A percentile compares a stretch with the other conserved stretches of the same genome.
Evolutionary conservation across 495 filamentous ascomycete species (phyloP).

Genomic region (Pyronema domesticum): DNA sequence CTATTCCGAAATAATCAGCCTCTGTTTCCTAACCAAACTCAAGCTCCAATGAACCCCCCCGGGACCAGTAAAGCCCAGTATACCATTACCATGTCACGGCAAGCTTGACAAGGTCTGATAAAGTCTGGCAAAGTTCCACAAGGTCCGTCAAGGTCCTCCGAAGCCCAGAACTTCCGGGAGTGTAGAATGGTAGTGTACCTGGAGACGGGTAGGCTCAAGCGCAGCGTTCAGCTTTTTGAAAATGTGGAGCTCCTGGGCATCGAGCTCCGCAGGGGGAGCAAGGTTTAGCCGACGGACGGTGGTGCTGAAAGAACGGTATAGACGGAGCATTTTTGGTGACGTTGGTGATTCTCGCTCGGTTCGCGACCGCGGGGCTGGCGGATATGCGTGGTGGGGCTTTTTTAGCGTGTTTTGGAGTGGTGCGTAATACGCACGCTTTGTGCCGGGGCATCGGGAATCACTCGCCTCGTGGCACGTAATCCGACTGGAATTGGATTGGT

Average conservation of each 20-base stretch:
- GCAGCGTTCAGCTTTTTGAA: conserved; percentile 31
- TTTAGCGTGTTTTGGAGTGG: too few species aligned
- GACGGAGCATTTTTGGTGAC: not conserved
- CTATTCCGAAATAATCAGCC: conserved; percentile 21
- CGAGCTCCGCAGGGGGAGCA: conserved; percentile 32
- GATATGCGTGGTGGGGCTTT: too few species aligned
- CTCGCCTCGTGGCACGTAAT: too few species aligned
- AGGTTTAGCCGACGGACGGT: conserved; percentile 1
- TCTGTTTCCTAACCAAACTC: not conserved
- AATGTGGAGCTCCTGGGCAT: conserved; percentile 31
- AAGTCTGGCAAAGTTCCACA: too few species aligned
- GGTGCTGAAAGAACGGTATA: not conserved
- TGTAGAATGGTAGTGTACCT: too few species aligned
- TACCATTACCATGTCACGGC: conserved; percentile 4
- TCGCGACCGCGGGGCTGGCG: too few species aligned
- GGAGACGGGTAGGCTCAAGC: conserved; percentile 29
- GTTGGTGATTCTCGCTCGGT: not conserved
- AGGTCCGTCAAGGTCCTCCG: not conserved
- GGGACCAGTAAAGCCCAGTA: not conserved
- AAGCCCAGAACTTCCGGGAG: not conserved
- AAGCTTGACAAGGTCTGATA: too few species aligned
- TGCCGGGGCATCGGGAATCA: too few species aligned
- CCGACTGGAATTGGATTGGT: too few species aligned
- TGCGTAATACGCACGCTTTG: too few species aligned
- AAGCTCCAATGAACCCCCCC: not conserved